phyloP scores from a whole-genome alignment of 2,329 filamentous ascomycete species.

The Xylariaceae sp. region DNA sequence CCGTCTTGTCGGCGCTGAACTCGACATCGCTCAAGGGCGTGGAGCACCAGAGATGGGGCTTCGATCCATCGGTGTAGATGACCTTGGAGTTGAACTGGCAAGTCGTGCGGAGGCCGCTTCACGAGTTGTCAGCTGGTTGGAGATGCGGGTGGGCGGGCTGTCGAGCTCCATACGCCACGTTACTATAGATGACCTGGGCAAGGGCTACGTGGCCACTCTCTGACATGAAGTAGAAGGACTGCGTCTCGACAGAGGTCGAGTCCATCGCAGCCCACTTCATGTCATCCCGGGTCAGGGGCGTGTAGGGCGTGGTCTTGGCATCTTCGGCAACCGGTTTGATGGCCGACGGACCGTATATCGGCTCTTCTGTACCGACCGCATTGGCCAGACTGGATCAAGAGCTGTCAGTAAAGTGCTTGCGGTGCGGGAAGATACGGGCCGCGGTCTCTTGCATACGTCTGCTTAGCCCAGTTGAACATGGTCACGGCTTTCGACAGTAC shows the following conservation, averaged over 20 bases:
- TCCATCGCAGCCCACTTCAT: constrained; percentile 77
- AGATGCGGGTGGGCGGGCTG: constrained; percentile 5
- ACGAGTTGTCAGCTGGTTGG: constrained; percentile 12
- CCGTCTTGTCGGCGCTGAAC: constrained; percentile 76
- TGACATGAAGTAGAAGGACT: constrained; percentile 84
- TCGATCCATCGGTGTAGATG: constrained; percentile 66
- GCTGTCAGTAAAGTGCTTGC: constrained; percentile 17
- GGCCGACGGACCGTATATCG: constrained; percentile 84
- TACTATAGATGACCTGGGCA: constrained; percentile 94
- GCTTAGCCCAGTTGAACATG: constrained; percentile 94
- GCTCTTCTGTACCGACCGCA: constrained; percentile 92
- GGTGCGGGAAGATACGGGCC: too few relatives aligned
- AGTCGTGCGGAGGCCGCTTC: constrained; percentile 80
- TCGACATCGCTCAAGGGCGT: constrained; percentile 70
- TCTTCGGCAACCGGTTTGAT: constrained; percentile 82
- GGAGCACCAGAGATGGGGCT: constrained; percentile 75
- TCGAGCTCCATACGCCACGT: constrained; percentile 65
- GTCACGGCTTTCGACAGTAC: constrained; percentile 19
- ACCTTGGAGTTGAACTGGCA: constrained; percentile 93
- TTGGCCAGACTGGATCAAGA: constrained; percentile 50
- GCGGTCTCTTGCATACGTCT: constrained; percentile 55
- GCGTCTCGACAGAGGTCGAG: constrained; percentile 85
- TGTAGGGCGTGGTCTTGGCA: constrained; percentile 68
- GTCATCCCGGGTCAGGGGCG: constrained; percentile 68
- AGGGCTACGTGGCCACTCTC: constrained; percentile 71